Evolutionary conservation across 768 basidiomycete genomes (phyloP), one percentile per base, ranked within the genome.

Genomic region (Xerocomus spinulosus): DNA sequence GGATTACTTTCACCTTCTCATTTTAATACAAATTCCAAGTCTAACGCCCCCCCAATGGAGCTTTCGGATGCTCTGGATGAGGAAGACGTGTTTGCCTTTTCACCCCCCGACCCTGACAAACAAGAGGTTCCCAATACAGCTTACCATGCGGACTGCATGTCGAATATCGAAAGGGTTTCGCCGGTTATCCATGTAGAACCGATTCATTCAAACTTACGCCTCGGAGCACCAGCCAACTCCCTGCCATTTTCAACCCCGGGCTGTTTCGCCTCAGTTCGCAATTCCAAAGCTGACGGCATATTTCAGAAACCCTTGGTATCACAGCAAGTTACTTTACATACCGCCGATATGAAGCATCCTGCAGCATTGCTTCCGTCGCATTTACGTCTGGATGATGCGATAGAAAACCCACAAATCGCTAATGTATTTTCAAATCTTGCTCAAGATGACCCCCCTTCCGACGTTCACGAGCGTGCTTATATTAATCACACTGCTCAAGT

Each of bases 81-180:
- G 48, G 60, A 57, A 44, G 30, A 44, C 9, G 3, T 59, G 18
- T 69, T 67, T 35, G 62, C 67, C 3, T 68, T 67, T 39, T 63
- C 52, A 20, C 65, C 65, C 15, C 58, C 56, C 35, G 54, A 57
- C 9, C 26, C 42, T 15, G 55, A 60, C n/a, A 30, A 51, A 37
- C 42, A 28, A 34, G 55, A 37, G 21, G 34, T 39, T 29, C 45
- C 24, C 0, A 24, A 25, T 24, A n/a, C 17, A 25, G 34, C 51
- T 48, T 41, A 44, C 49, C 46, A 12, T 25, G 9, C 38, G 37
- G 34, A 43, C n/a, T 21, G 6, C 9, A 8, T 40, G 18, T 29
- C 13, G 43, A 42, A 49, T 17, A 21, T 40, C 15, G 28, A 24
- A 23, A 20, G 40, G 9, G 30, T 18, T 36, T 43, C 36, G 14